Base-by-base conservation (phyloP, 768 basidiomycete species). In the Tricholoma sp. region DNA sequence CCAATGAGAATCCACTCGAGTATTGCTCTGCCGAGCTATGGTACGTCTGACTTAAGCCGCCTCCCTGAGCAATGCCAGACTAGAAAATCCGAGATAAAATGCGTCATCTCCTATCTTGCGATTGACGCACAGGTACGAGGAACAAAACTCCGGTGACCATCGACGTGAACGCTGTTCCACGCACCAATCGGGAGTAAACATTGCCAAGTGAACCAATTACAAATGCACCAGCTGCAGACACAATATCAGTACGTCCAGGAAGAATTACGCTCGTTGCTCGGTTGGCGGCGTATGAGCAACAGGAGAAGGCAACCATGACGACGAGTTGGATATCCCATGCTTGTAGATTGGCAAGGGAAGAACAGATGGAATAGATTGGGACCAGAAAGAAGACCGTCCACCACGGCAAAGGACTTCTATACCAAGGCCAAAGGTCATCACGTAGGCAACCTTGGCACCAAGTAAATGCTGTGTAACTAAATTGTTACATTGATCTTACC, bases 111-210 rank as follows among this genome's bases (percentile, higher is more conserved):
- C 12, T 47, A 31, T 14, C 27, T 31, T 31, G 27, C n/a, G n/a
- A 50, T 35, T 51, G 41, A 74, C 89, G 69, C 68, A 93, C 92
- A 49, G 92, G 91, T 10, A 94, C 91, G 19, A 94, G 76, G 70
- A 94, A 93, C 50, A 93, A 71, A n/a, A 95, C 87, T n/a, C 89
- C 89, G 2, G 91, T 89, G n/a, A 93, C 88, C 89, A 93, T 94
- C 10, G 87, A 84, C 0, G 90, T 91, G 69, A 94, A 94, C 3
- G 92, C 90, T 2, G 90, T 92, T 53, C 90, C 91, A 27, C 84
- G 78, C 57, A 85, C 76, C 16, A 87, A 70, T 16, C 90, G 81
- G 34, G 89, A 90, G 67, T 91, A 92, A n/a, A 85, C 65, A 65
- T 92, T 92, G 49, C 89, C 91, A 34, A 91, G 77, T n/a, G 85